Evolutionary conservation across 2,329 filamentous ascomycete species (phyloP), one percentile per base, ranked within the genome.

Genomic region (Drechslera avenae): DNA sequence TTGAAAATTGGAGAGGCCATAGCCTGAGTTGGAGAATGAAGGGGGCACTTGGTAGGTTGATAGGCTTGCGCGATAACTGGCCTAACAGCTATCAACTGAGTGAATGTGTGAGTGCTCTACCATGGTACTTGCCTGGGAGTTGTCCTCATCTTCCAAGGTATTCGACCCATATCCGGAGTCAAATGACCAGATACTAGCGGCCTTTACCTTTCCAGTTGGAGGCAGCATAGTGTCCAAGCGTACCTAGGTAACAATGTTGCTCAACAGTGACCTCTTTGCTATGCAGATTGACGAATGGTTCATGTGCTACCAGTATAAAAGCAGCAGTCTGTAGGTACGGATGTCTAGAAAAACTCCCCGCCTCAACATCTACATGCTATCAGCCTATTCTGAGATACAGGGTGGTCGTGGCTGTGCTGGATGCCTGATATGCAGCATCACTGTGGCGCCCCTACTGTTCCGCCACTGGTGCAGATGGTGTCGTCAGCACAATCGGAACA

Each of bases 151-250:
- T 13, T 52, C 45, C 17, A 60, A 39, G 6, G 52, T 52, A 23
- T 55, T 60, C 4, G 66, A 62, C 13, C 50, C 63, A 55, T 73
- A 73, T 5, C 70, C 68, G n/a, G 69, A 73, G 46, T 73, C 69
- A 19, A 67, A 50, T 16, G 62, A 67, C 62, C 64, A 68, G 28
- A 67, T 68, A 39, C 68, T 69, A 14, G 65, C 54, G 7, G 66
- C 62, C 30, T 54, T 60, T 30, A 18, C 39, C 42, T 65, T 69
- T 10, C 54, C 44, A n/a, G 49, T 14, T 4, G 58, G 64, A n/a
- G 63, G 62, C 39, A 64, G 52, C 66, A 71, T 70, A 26, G 34
- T 55, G 34, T 30, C 33, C 7, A 48, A 44, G 36, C 39, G 40
- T 43, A 26, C n/a, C n/a, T n/a, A n/a, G n/a, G n/a, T n/a, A n/a